Evolutionary conservation across 75 land plant species (phyloP), one percentile per base, ranked within the genome.

Genomic region (Selaginella tamariscina): DNA sequence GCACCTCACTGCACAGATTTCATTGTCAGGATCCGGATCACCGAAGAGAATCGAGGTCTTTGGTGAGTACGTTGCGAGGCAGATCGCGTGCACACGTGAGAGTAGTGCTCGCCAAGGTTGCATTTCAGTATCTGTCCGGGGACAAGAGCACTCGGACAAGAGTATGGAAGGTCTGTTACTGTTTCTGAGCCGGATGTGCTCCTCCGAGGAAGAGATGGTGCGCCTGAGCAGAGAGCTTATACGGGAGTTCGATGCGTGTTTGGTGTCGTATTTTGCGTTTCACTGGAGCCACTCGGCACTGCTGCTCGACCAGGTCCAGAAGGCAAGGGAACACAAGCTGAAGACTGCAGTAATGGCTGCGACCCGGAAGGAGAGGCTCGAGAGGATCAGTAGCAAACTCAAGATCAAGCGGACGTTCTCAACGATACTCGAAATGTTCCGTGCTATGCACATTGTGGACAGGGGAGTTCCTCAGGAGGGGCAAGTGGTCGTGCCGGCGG

Each of bases 231-330:
- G 55, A 30, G 80, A 79, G 69, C 59, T 89, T 13, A 29, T 82
- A 1, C 74, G 82, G 54, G 95, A 89, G 69, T 60, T 89, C 32
- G 95, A 89, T 13, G 77, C 54, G 39, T 89, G 95, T 77, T 80
- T 81, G 13, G 73, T 89, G 18, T 67, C 80, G 15, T 89, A 89
- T 65, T 87, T 89, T 64, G 84, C 85, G 1, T 87, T 77, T 72
- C 87, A 87, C 44, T 89, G 95, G 95, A 56, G 27, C 21, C 83
- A 84, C 65, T 70, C 91, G 27, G 57, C 78, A 26, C 28, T 57
- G 8, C 70, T 84, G 73, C 67, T 88, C 26, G 72, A 66, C 55
- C 78, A 86, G 84, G 92, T 88, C 49, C 26, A 27, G 24, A 23
- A 13, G 18, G 56, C 31, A 29, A 65, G 62, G 23, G 2, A 24